Evolutionary conservation across 108 stramenopile genomes (phyloP).

Genomic region (Skeletonema menzelii): DNA sequence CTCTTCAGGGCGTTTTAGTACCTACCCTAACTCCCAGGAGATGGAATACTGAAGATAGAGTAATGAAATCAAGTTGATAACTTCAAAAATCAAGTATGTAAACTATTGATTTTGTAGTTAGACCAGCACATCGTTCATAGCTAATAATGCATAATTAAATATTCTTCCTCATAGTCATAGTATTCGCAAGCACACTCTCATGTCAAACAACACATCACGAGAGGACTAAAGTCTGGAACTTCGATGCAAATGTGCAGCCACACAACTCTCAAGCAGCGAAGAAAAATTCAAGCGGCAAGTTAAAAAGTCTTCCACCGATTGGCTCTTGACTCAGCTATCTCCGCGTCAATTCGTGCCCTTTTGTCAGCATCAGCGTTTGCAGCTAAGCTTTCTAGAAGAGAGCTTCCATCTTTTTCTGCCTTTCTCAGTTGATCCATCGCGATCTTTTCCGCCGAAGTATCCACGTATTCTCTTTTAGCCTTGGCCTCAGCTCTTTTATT

Average conservation of each 20-base stretch:
- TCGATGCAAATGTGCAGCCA: too few relatives aligned
- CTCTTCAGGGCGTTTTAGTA: neutral
- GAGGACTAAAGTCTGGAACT: too few relatives aligned
- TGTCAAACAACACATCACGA: too few relatives aligned
- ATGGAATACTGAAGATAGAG: neutral
- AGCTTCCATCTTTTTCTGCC: conserved; percentile 31
- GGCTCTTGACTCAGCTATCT: conserved; percentile 40
- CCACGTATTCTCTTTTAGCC: conserved; percentile 26
- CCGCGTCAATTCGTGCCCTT: conserved; percentile 29
- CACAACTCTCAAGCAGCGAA: neutral
- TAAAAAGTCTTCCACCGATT: conserved; percentile 53
- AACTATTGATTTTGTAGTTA: too few relatives aligned
- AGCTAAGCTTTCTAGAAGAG: conserved; percentile 28
- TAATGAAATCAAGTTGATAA: neutral
- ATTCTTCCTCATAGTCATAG: too few relatives aligned
- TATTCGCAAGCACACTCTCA: too few relatives aligned
- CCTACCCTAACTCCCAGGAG: neutral
- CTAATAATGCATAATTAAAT: too few relatives aligned
- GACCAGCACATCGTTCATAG: too few relatives aligned
- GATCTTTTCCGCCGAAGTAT: conserved; percentile 31
- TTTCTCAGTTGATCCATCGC: conserved; percentile 29
- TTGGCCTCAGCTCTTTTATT: conserved; percentile 31
- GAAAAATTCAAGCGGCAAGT: neutral
- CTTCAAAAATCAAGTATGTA: too few relatives aligned
- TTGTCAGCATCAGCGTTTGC: conserved; percentile 12